Evolutionary conservation across 768 basidiomycete species (phyloP).

Genomic region (Tremella yokohamensis): DNA sequence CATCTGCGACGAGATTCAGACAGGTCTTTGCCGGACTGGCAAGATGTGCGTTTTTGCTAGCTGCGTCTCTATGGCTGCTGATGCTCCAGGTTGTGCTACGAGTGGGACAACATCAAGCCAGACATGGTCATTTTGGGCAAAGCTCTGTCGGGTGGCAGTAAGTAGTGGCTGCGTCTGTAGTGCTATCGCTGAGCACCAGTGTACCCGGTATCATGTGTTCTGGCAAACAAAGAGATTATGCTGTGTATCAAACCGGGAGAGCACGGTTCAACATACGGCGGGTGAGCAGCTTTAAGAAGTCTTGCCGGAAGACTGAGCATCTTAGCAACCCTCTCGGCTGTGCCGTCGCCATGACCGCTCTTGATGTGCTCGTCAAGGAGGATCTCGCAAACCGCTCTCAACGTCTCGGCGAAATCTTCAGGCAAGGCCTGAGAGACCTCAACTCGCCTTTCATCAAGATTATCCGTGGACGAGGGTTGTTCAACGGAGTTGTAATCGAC

Average conservation of each 20-base stretch:
- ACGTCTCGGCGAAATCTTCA: slow-evolving; percentile 75
- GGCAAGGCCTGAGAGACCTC: slow-evolving; percentile 54
- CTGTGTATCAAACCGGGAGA: slow-evolving; percentile 90
- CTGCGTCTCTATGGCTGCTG: not conserved
- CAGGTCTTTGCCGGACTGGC: slow-evolving; percentile 90
- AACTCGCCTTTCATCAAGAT: slow-evolving; percentile 63
- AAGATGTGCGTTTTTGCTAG: slow-evolving; percentile 59
- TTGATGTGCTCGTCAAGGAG: slow-evolving; percentile 87
- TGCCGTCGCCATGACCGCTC: slow-evolving; percentile 89
- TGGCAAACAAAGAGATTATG: slow-evolving; percentile 89
- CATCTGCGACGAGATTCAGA: slow-evolving; percentile 98
- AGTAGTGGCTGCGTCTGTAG: slow-evolving; percentile 46
- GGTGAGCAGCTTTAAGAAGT: slow-evolving; percentile 55
- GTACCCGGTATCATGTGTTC: slow-evolving; percentile 92
- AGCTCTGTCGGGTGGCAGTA: slow-evolving; percentile 90
- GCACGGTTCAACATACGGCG: slow-evolving; percentile 94
- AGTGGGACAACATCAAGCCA: slow-evolving; percentile 81
- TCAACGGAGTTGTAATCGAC: slow-evolving; percentile 92
- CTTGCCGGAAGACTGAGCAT: not conserved
- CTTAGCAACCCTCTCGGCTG: slow-evolving; percentile 86
- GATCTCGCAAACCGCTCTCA: slow-evolving; percentile 75
- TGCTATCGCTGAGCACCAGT: slow-evolving; percentile 55
- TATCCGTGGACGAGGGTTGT: slow-evolving; percentile 79
- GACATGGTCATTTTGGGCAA: slow-evolving; percentile 93
- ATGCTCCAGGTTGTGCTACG: slow-evolving; percentile 62